Conservation (phyloP, 2,329 filamentous ascomycete genomes). For the Acephala macrosclerotiorum region DNA sequence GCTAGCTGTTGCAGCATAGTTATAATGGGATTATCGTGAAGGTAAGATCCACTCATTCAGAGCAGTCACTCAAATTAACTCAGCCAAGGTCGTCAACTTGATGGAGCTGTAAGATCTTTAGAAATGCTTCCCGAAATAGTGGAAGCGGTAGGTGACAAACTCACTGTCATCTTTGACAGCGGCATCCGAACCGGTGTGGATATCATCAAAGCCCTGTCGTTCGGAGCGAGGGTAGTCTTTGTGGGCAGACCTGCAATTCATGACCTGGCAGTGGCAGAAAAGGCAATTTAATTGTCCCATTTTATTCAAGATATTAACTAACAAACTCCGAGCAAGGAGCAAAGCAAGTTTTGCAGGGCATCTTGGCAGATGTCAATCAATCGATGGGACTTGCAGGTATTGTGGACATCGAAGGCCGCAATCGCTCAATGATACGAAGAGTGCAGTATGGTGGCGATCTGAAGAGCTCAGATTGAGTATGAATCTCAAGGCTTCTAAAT, state of each 20-base stretch:
- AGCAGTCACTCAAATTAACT: neutral
- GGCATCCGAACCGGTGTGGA: conserved; percentile 63
- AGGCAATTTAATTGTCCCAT: conserved; percentile 36
- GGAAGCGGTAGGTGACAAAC: conserved; percentile 63
- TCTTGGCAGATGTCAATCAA: conserved; percentile 61
- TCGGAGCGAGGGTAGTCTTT: conserved; percentile 63
- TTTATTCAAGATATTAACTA: conserved; percentile 1
- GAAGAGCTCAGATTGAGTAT: conserved; percentile 36
- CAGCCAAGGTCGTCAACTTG: conserved; percentile 56
- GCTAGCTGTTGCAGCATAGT: conserved; percentile 52
- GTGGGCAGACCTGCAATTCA: conserved; percentile 66
- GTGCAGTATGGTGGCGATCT: conserved; percentile 38
- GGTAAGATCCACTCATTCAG: conserved; percentile 48
- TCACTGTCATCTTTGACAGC: conserved; percentile 69
- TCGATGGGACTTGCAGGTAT: conserved; percentile 62
- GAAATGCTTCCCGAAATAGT: conserved; percentile 67
- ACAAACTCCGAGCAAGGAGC: conserved; percentile 52
- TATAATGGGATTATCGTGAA: conserved; percentile 60
- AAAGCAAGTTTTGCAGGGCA: conserved; percentile 55
- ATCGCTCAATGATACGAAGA: conserved; percentile 35
- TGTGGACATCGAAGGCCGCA: conserved; percentile 35
- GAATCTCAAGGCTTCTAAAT: too few relatives aligned
- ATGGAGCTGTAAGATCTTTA: conserved; percentile 60
- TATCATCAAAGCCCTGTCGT: conserved; percentile 62
- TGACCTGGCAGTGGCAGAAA: conserved; percentile 61